phyloP scores from a whole-genome alignment of 805 yeast species.

The Isabelozyma rhagii region DNA sequence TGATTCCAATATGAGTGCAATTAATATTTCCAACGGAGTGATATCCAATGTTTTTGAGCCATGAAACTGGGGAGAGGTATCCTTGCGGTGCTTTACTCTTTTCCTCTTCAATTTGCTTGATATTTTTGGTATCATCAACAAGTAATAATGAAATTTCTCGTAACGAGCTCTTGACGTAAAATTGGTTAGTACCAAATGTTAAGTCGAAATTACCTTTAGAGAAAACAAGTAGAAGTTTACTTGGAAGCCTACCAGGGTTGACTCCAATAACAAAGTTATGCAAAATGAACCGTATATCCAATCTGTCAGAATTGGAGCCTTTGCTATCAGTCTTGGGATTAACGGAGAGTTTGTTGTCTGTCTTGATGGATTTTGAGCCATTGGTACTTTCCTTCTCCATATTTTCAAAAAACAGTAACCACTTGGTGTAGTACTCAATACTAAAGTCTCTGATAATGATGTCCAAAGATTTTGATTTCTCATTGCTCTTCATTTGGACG shows the following conservation, averaged over 20 bases:
- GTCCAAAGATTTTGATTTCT: constrained; percentile 33
- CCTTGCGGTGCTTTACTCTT: not conserved
- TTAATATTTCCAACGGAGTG: constrained; percentile 48
- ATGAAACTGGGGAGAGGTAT: constrained; percentile 30
- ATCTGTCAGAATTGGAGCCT: constrained; percentile 6
- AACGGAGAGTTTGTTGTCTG: constrained; percentile 2
- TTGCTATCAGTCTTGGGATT: constrained; percentile 6
- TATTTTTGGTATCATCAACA: constrained; percentile 54
- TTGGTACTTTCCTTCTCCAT: not conserved
- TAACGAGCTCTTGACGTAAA: constrained; percentile 42
- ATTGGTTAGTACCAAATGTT: constrained; percentile 26
- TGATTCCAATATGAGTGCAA: constrained; percentile 32
- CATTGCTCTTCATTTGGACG: constrained; percentile 15
- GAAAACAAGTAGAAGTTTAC: constrained; percentile 52
- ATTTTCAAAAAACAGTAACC: constrained; percentile 48
- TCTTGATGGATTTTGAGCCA: constrained; percentile 8
- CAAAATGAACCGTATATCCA: constrained; percentile 33
- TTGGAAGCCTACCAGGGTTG: constrained; percentile 55
- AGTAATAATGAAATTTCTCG: constrained; percentile 50
- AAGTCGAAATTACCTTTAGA: constrained; percentile 55
- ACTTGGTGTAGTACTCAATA: constrained; percentile 57
- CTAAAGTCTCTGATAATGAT: constrained; percentile 45
- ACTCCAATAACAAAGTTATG: constrained; percentile 60
- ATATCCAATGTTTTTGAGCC: constrained; percentile 48
- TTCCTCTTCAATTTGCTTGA: constrained; percentile 2